Evolutionary conservation across 306 rosid species (phyloP), one percentile per base, ranked within the genome.

Genomic region (Mucuna pruriens): DNA sequence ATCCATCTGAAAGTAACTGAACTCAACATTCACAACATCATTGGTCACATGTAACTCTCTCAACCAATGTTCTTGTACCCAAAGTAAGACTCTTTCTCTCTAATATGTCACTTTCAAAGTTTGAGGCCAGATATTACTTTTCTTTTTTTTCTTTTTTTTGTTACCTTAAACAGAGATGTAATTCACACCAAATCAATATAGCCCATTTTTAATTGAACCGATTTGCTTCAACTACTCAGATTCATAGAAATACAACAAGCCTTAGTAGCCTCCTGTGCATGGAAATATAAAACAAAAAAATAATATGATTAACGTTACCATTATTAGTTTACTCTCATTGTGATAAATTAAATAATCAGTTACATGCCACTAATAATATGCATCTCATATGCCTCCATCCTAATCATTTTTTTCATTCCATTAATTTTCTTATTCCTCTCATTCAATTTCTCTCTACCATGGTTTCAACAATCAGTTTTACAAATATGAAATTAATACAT

Each of bases 11-110:
- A 65, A 73, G 68, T 74, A 73, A 81, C 44, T 61, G 45, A 58
- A 65, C 57, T n/a, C 79, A 29, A 19, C 55, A 38, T 13, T 58
- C 46, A 57, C 23, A 2, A 3, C 19, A 52, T 64, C 69, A 80
- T 77, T 76, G 86, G 80, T 79, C 52, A 36, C 17, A 83, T 84
- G 91, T 82, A 67, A 9, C 76, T 31, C 75, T 88, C 80, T 86
- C 91, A 86, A 84, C 86, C 76, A 81, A 77, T 81, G 81, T 61
- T 49, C 89, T 88, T 86, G 76, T 60, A 83, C 51, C 44, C 76
- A 62, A 88, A 83, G 86, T 80, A 82, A 87, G n/a, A 45, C 0
- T 49, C 29, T 62, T 69, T 69, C 69, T 66, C 19, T 68, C 54
- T 62, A 75, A 62, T 31, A 5, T 9, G 77, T 82, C 84, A 68